phyloP scores from a whole-genome alignment of 768 basidiomycete species.

The Lentinula detonsa region DNA sequence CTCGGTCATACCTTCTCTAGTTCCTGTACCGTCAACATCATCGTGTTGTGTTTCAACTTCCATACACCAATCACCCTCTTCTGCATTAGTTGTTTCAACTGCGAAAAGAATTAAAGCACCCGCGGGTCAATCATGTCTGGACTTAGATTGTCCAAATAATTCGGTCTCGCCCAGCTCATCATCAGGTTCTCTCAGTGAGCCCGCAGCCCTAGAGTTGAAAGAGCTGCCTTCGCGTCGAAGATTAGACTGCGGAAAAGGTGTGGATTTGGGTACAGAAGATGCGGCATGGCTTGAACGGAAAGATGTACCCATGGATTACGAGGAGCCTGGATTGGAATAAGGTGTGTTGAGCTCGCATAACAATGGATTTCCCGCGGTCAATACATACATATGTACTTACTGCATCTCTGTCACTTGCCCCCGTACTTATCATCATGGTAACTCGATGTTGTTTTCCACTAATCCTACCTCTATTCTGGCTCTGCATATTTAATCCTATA shows the following conservation, averaged over 20 bases:
- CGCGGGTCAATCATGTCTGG: background rate
- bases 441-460: no score
- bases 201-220: constrained; percentile 36
- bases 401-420: no score
- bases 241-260: constrained; percentile 60
- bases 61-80: background rate
- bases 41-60: background rate
- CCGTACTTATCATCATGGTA: no score
- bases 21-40: background rate
- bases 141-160: background rate
- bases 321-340: constrained; percentile 35
- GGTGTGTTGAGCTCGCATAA: no score
- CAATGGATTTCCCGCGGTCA: no score
- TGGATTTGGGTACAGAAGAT: constrained; percentile 58
- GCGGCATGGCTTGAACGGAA: constrained; percentile 64
- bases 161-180: background rate
- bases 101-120: background rate
- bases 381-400: no score
- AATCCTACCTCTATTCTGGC: no score
- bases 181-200: background rate
- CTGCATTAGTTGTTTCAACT: background rate
- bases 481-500: no score
- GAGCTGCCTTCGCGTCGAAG: constrained; percentile 53
- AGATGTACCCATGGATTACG: constrained; percentile 74
- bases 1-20: background rate